Evolutionary conservation across 176 grass and related monocot genomes (phyloP).

Genomic region (Avena insularis): DNA sequence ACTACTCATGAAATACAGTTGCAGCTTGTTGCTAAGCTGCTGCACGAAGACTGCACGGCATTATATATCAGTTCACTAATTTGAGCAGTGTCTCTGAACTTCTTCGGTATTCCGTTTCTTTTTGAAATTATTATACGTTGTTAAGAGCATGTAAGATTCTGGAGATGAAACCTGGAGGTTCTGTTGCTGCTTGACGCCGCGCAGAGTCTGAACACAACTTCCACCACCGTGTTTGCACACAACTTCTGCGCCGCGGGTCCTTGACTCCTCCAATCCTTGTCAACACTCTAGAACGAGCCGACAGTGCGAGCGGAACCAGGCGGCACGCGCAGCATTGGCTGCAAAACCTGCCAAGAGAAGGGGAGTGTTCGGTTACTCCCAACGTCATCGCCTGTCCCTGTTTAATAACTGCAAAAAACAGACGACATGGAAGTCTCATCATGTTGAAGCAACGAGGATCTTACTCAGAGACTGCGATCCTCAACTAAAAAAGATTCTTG

Average conservation of each 20-base stretch:
- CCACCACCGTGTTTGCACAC: not conserved
- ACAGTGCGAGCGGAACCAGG: not conserved
- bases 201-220: not conserved
- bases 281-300: not conserved
- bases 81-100: not conserved
- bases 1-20: not conserved
- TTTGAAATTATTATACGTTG: not conserved
- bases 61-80: not conserved
- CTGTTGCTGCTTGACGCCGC: not conserved
- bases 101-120: not conserved
- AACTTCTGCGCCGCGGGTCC: not conserved
- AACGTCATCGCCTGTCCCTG: not conserved
- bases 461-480: too few relatives aligned
- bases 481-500: too few relatives aligned
- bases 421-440: too few relatives aligned
- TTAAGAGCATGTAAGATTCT: not conserved
- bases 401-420: too few relatives aligned
- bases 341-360: not conserved
- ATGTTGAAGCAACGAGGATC: too few relatives aligned
- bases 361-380: not conserved
- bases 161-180: not conserved
- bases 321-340: not conserved
- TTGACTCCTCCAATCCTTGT: not conserved
- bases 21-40: constrained; percentile 16
- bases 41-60: not conserved